Base-by-base conservation (phyloP, 2,329 filamentous ascomycete genomes). In the Phaeosphaeria sp. region DNA sequence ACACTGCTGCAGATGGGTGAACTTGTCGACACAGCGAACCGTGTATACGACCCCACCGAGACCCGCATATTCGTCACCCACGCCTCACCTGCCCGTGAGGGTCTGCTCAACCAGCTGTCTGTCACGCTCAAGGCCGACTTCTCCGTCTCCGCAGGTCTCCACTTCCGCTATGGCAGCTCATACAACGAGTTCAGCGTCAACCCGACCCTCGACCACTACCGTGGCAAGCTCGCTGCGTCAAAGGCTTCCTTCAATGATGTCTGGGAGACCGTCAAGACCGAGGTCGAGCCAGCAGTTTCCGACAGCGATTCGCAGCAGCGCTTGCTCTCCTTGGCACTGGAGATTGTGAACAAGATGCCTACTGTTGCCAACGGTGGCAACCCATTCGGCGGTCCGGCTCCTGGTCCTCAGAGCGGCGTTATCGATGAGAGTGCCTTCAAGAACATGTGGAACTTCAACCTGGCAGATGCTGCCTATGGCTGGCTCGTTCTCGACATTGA, bases 381-480 rank as follows among this genome's bases (percentile, higher is more conserved):
- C 76, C 95, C 95, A 6, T 99, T 99, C 73, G 95, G 95, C 45
- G 94, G 94, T 15, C 91, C 92, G 27, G 87, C 89, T 52, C 87
- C 88, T 49, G 91, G 90, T 40, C 88, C 84, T 52, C 86, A 87
- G 56, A 89, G 92, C 50, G 95, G 95, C 30, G 91, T 96, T 73
- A 93, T 99, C 18, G 95, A 99, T 63, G 95, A 99, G 82, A 97
- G 93, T 71, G 95, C 95, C 1, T 99, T 99, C 86, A 99, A 99
- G 84, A 99, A 99, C 77, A 98, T 98, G 95, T 99, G 95, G 95
- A 99, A 99, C 79, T 99, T 99, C 81, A 98, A 98, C 78, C 80
- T 99, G 65, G 95, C 95, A 27, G 95, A 99, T 81, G 95, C 95
- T 54, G 94, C 95, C 20, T 99, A 98, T 76, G 95, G 95, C 60